A percentile compares a stretch with the other conserved stretches of the same genome.
Conservation (phyloP, 768 basidiomycete species). For the Boletus barrowsii region DNA sequence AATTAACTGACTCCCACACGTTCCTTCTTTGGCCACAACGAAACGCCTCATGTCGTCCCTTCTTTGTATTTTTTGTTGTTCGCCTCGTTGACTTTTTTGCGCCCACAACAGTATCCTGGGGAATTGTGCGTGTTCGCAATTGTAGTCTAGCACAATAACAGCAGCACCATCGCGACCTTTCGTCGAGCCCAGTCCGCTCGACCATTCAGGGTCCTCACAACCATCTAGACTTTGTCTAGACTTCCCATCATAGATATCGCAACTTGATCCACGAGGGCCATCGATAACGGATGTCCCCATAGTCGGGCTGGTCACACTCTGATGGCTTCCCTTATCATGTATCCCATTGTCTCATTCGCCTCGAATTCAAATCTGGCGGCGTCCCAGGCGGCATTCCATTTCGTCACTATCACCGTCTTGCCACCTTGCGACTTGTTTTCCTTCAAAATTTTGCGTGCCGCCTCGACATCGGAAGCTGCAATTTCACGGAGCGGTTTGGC, state of each 20-base stretch:
- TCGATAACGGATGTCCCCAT: constrained; percentile 11
- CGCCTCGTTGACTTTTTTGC: neutral
- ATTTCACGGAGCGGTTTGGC: too few relatives aligned
- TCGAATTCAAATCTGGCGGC: neutral
- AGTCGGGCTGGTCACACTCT: neutral
- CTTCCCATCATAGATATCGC: neutral
- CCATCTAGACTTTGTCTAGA: neutral
- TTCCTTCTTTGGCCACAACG: constrained; percentile 21
- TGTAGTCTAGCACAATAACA: constrained; percentile 19
- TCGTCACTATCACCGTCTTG: neutral
- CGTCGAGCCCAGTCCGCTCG: constrained; percentile 1
- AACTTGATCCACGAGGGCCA: constrained; percentile 14
- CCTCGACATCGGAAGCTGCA: neutral
- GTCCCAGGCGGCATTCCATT: neutral
- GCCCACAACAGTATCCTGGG: neutral
- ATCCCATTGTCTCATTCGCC: neutral
- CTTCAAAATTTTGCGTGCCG: neutral
- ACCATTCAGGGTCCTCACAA: neutral
- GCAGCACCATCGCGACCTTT: constrained; percentile 2
- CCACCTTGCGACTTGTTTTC: neutral
- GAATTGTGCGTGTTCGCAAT: constrained; percentile 3
- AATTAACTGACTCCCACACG: constrained; percentile 3
- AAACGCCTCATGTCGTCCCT: constrained; percentile 7
- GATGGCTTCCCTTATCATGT: constrained; percentile 1
- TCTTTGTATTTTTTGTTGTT: constrained; percentile 18